Evolutionary conservation across 148 eudicot species (phyloP), one percentile per base, ranked within the genome.

Genomic region (Arctostaphylos glauca): DNA sequence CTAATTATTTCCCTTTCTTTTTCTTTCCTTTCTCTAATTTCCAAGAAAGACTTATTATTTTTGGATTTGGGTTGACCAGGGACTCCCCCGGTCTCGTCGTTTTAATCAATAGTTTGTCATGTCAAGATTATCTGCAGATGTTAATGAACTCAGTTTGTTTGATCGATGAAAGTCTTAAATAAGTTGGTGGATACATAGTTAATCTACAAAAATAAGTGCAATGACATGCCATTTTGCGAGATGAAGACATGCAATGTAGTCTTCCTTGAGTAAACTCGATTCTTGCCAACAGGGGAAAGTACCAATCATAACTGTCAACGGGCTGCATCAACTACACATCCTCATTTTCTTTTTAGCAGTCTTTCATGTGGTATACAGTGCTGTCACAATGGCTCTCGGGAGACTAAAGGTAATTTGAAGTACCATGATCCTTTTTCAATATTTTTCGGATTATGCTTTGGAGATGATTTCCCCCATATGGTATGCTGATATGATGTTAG

Each of bases 311-410:
- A 81, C 97, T 6, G 78, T 81, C 7, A 87, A 92, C 55, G 98
- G 93, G 77, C 83, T 95, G 83, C 99, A 94, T 87, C 97, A 96
- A 82, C 84, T 94, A 67, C 99, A 94, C 88, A 96, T 96, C 54
- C 93, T 96, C 75, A 93, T 96, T 84, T 96, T 96, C 92, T 93
- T 96, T 82, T 83, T 96, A 76, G 98, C 98, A 50, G 88, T 93
- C 60, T 82, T 94, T 72, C 99, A 96, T 82, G 97, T 96, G 79
- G 21, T 89, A 50, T 93, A 92, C 84, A 94, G 95, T 86, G 98
- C 97, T 21, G 56, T 87, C 60, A 93, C 94, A 9, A 93, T 94
- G 99, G 89, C 89, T 54, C 93, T 96, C 52, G 99, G 99, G 70
- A 89, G 88, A 82, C 86, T 94, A 13, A 96, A 96, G 98, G 99